These are phyloP conservation scores for Fusarium nelsonii DNA, from an alignment of 2,329 filamentous ascomycete genomes.

Conservation along the genomic window DNA sequence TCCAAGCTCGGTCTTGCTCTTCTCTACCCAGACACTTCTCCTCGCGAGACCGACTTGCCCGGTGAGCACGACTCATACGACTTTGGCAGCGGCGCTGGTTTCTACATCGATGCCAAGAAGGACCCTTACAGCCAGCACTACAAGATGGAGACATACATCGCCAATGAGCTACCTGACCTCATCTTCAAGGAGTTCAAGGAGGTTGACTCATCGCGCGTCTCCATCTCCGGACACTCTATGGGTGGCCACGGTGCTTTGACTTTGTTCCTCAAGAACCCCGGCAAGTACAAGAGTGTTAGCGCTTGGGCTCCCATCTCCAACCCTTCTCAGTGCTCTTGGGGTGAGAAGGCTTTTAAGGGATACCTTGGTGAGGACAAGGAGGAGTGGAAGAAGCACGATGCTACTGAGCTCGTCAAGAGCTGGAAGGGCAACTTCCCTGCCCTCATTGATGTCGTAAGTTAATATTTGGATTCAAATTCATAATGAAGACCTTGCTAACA, in stretches of 20 bases:
- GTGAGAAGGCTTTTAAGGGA: conserved; percentile 91
- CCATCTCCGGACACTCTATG: conserved; percentile 96
- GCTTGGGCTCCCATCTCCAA: conserved; percentile 94
- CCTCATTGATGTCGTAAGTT: conserved; percentile 85
- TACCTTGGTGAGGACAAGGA: conserved; percentile 85
- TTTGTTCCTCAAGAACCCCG: conserved; percentile 90
- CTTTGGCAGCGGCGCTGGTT: conserved; percentile 91
- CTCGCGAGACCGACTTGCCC: conserved; percentile 81
- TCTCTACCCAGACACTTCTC: conserved; percentile 94
- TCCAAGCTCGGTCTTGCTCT: conserved; percentile 87
- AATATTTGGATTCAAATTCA: background rate
- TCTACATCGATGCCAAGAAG: conserved; percentile 89
- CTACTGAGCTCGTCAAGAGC: conserved; percentile 85
- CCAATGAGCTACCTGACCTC: conserved; percentile 83
- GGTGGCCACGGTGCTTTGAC: conserved; percentile 96
- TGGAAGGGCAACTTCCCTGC: conserved; percentile 80
- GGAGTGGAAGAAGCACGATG: conserved; percentile 90
- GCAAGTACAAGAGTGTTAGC: conserved; percentile 87
- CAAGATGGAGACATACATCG: conserved; percentile 94
- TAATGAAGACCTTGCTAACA: background rate
- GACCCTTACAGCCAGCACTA: conserved; percentile 83
- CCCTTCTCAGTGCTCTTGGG: conserved; percentile 89
- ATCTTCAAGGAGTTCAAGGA: conserved; percentile 78
- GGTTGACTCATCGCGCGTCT: conserved; percentile 78
- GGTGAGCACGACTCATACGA: conserved; percentile 92